Base-by-base conservation (phyloP, 2,329 filamentous ascomycete genomes). In the Aspergillus sp. region DNA sequence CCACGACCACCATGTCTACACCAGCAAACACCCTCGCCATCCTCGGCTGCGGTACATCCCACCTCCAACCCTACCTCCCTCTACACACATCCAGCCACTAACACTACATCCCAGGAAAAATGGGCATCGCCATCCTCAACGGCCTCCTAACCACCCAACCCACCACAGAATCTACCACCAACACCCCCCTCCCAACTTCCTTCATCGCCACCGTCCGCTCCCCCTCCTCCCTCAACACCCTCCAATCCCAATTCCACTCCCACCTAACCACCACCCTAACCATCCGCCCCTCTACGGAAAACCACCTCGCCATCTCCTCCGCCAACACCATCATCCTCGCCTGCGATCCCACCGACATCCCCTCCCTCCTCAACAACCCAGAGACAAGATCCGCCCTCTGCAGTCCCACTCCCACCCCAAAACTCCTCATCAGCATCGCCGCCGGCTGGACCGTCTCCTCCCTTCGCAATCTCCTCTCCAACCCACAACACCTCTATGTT, bases 41-140 rank as follows among this genome's bases (percentile, higher is more conserved):
- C n/a, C 43, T 55, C 52, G 52, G 52, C 38, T 55, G 52, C 52
- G 52, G 52, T 55, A 45, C 17, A 17, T 49, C 7, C 36, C 38
- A 5, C 39, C 2, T 23, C 19, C 43, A 21, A 21, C 19, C 13
- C 9, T 19, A 9, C 21, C 21, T 23, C 5, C 21, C 21, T 6
- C 21, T 23, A 6, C 21, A 5, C 21, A 23, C 21, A 19, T 19
- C 19, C 19, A 19, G 19, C 19, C 2, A 19, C 39, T 55, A 36
- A 45, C 23, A n/a, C 15, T 19, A 12, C 5, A 17, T 5, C 19
- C 5, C n/a, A 55, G 52, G 52, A 32, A 55, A 55, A 36, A 55
- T 55, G 52, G 52, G 52, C 52, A 55, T 39, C 25, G 52, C 52
- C 23, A 55, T 55, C 38, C 52, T 55, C 19, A 45, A 45, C 25